phyloP scores from a whole-genome alignment of 257 asterid genomes.

The Fraxinus quadrangulata region DNA sequence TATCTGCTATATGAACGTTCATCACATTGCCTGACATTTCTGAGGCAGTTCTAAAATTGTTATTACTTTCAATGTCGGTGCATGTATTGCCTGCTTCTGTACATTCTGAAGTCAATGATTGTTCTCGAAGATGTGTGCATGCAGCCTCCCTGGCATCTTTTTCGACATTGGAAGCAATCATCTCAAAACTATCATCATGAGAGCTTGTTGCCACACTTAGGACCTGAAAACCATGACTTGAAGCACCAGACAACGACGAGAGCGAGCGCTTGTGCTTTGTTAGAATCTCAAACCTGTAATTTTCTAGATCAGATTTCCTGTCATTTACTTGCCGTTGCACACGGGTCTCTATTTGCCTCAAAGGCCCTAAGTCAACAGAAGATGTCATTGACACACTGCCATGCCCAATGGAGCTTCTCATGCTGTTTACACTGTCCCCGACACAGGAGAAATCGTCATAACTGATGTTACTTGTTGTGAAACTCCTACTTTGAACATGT shows the following conservation, averaged over 20 bases:
- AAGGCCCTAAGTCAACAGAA: constrained; percentile 75
- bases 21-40: constrained; percentile 42
- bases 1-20: constrained; percentile 40
- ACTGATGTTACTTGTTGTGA: constrained; percentile 67
- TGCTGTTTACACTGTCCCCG: constrained; percentile 68
- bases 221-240: constrained; percentile 55
- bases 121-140: constrained; percentile 39
- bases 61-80: constrained; percentile 50
- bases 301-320: constrained; percentile 64
- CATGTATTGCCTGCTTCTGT: constrained; percentile 49
- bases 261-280: constrained; percentile 64
- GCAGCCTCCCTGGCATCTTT: constrained; percentile 39
- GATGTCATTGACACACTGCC: constrained; percentile 79
- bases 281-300: constrained; percentile 51
- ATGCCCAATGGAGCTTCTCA: constrained; percentile 76
- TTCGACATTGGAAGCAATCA: constrained; percentile 37
- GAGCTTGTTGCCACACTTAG: constrained; percentile 51
- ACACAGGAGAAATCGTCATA: constrained; percentile 77
- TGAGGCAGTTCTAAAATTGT: constrained; percentile 37
- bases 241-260: constrained; percentile 78
- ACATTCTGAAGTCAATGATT: constrained; percentile 44
- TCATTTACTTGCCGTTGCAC: constrained; percentile 69
- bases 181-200: constrained; percentile 50
- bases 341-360: constrained; percentile 55
- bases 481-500: constrained; percentile 72